Conservation (phyloP, 352 stramenopile genomes). For the Phytophthora meadii region DNA sequence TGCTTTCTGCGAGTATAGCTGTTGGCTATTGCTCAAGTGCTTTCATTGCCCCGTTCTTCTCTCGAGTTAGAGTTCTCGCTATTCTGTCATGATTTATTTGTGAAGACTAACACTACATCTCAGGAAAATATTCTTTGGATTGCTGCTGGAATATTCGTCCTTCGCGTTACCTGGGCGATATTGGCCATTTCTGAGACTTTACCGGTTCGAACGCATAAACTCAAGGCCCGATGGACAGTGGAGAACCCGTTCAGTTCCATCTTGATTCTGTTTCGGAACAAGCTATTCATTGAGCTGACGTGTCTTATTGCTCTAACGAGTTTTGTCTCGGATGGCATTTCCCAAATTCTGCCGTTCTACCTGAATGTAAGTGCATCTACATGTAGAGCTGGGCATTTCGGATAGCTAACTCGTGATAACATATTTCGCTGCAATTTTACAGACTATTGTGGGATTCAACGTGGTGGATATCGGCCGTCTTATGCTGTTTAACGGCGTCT, state of each 20-base stretch:
- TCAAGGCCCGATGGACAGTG: conserved; percentile 33
- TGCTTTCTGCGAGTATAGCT: conserved; percentile 55
- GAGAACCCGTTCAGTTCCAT: conserved; percentile 64
- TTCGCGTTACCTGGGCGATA: conserved; percentile 51
- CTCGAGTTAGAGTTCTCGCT: conserved; percentile 54
- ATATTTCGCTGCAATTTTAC: conserved; percentile 1
- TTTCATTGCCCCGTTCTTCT: conserved; percentile 56
- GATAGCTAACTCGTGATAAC: background rate
- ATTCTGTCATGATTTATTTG: too few relatives aligned
- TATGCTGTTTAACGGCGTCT: conserved; percentile 63
- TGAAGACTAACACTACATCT: background rate
- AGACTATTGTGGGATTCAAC: conserved; percentile 76
- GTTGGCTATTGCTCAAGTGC: conserved; percentile 64
- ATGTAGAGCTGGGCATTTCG: too few relatives aligned
- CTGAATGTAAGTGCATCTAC: conserved; percentile 56
- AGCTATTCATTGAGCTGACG: conserved; percentile 69
- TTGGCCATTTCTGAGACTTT: conserved; percentile 72
- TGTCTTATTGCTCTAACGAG: conserved; percentile 59
- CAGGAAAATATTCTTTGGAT: conserved; percentile 56
- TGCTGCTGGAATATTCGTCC: conserved; percentile 46
- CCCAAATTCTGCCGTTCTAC: conserved; percentile 58
- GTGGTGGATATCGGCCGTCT: conserved; percentile 69
- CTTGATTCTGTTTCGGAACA: conserved; percentile 60
- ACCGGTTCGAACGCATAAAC: conserved; percentile 28
- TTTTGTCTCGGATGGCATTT: conserved; percentile 55